These are phyloP conservation scores for Tetrahymena elliotti DNA, from an alignment of 73 alveolate species.

Conservation along the genomic window DNA sequence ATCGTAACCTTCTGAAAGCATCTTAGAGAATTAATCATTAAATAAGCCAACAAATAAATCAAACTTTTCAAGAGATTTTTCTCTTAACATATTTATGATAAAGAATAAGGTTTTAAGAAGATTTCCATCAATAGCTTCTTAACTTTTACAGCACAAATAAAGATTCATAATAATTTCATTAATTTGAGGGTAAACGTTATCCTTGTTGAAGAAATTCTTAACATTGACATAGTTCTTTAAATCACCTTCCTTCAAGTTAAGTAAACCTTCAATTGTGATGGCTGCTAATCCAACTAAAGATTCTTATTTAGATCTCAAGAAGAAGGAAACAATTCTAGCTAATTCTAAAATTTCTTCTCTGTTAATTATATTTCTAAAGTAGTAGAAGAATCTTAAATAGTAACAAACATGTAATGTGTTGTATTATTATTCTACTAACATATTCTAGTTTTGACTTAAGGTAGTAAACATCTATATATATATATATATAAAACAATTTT, in stretches of 20 bases:
- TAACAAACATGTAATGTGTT: not conserved
- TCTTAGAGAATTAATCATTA: conserved; percentile 1
- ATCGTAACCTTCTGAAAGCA: conserved; percentile 16
- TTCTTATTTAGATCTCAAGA: not conserved
- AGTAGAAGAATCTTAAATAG: conserved; percentile 28
- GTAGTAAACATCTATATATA: not conserved
- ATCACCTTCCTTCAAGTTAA: conserved; percentile 5
- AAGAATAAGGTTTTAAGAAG: not conserved
- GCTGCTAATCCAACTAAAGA: conserved; percentile 18
- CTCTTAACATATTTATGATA: not conserved
- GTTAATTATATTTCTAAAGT: conserved; percentile 16
- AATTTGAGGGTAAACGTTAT: not conserved
- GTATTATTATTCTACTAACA: not conserved
- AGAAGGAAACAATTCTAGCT: not conserved
- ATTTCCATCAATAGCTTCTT: not conserved
- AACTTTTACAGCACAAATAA: not conserved
- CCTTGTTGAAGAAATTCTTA: not conserved
- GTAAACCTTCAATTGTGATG: conserved; percentile 5
- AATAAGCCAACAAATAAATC: conserved; percentile 10
- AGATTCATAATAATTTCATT: conserved; percentile 9
- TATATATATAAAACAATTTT: not conserved
- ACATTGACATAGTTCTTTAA: conserved; percentile 1
- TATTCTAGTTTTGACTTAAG: not conserved
- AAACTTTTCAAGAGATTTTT: not conserved
- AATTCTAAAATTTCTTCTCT: conserved; percentile 8